phyloP scores from a whole-genome alignment of 495 filamentous ascomycete species.

The Hypoxylon perforatum region DNA sequence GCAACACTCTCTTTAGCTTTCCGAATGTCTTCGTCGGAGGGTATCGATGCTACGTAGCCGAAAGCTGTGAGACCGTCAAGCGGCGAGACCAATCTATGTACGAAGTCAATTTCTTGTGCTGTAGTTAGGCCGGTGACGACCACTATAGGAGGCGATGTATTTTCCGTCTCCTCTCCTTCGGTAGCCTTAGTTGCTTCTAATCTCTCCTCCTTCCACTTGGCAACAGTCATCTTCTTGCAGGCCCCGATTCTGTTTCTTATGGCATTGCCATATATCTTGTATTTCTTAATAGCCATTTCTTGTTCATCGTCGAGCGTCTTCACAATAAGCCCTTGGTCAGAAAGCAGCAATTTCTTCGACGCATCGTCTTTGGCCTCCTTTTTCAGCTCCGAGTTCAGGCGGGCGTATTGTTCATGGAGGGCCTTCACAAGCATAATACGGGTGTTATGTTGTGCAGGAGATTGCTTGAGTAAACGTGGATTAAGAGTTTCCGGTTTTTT shows the following conservation, averaged over 20 bases:
- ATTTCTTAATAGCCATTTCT: conserved; percentile 72
- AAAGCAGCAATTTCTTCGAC: conserved; percentile 63
- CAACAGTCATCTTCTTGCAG: conserved; percentile 75
- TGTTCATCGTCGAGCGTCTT: conserved; percentile 89
- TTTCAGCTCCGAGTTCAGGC: conserved; percentile 73
- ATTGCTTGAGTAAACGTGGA: conserved; percentile 78
- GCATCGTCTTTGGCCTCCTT: conserved; percentile 59
- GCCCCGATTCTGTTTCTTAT: conserved; percentile 81
- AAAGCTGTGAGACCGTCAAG: conserved; percentile 68
- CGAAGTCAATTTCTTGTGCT: conserved; percentile 74
- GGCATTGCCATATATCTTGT: conserved; percentile 78
- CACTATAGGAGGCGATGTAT: conserved; percentile 45
- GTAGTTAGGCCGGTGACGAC: conserved; percentile 75
- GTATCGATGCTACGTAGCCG: conserved; percentile 78
- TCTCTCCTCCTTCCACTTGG: conserved; percentile 71
- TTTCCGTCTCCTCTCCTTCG: conserved; percentile 34
- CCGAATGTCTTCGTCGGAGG: conserved; percentile 61
- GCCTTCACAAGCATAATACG: conserved; percentile 75
- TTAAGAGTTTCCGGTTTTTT: conserved; percentile 71
- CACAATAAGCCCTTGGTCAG: conserved; percentile 75
- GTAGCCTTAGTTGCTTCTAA: conserved; percentile 26
- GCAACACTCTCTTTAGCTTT: conserved; percentile 71
- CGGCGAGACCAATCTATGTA: conserved; percentile 68
- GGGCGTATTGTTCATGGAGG: conserved; percentile 77
- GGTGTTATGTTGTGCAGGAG: conserved; percentile 75